phyloP scores from a whole-genome alignment of 75 land plant genomes.

The Sequoia sempervirens region DNA sequence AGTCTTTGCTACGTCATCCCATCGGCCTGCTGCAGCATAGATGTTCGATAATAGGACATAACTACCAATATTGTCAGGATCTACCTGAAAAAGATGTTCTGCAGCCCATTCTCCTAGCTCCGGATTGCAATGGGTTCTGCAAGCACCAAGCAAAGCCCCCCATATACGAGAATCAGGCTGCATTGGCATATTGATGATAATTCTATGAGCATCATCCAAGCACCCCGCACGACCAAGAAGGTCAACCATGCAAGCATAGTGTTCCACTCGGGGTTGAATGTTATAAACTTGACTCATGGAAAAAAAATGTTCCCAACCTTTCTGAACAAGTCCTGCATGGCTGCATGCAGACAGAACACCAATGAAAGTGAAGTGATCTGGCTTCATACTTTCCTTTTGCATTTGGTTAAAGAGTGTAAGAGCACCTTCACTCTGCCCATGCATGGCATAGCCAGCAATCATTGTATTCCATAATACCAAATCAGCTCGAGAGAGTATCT shows the following conservation, averaged over 20 bases:
- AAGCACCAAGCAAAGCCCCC: background rate
- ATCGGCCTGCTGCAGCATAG: conserved; percentile 37
- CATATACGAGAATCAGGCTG: conserved; percentile 16
- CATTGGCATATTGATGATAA: conserved; percentile 44
- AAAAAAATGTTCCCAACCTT: conserved; percentile 37
- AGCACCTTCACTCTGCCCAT: background rate
- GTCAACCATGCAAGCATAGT: conserved; percentile 18
- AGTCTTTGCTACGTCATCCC: conserved; percentile 3
- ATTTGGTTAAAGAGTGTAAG: conserved; percentile 2
- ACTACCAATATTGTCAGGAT: conserved; percentile 28
- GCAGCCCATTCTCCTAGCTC: conserved; percentile 28
- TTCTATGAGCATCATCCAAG: conserved; percentile 44
- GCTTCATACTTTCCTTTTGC: background rate
- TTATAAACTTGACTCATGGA: conserved; percentile 39
- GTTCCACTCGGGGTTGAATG: conserved; percentile 37
- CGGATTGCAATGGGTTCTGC: background rate
- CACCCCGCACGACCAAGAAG: conserved; percentile 59
- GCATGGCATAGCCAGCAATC: conserved; percentile 22
- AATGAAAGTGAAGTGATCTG: conserved; percentile 2
- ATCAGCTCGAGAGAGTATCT: background rate
- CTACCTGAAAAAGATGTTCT: conserved; percentile 30
- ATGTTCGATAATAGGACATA: conserved; percentile 20
- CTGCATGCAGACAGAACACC: conserved; percentile 7
- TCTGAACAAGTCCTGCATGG: conserved; percentile 3
- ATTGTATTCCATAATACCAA: conserved; percentile 12